Evolutionary conservation across 106 monocot genomes (phyloP).

Genomic region (Acanthochlamys bracteata): DNA sequence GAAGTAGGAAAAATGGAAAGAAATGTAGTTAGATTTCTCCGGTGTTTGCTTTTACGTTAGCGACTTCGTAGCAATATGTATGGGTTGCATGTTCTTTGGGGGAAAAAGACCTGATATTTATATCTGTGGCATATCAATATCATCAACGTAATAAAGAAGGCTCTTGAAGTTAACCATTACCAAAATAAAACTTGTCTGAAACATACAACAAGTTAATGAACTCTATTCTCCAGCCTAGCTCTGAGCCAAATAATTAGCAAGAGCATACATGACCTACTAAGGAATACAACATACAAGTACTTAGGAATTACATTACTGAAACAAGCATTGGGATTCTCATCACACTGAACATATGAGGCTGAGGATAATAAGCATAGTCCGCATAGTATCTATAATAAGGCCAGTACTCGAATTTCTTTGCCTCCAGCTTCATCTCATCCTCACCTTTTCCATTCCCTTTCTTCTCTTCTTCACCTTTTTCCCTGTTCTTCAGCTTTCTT

Average conservation of each 20-base stretch:
- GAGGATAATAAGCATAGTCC: constrained; percentile 30
- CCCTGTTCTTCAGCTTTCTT: constrained; percentile 2
- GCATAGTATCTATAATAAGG: constrained; percentile 12
- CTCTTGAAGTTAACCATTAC: too few species aligned
- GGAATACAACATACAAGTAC: background rate
- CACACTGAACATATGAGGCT: constrained; percentile 58
- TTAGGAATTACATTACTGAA: constrained; percentile 31
- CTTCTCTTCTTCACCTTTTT: constrained; percentile 7
- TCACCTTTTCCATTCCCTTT: constrained; percentile 5
- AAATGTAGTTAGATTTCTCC: too few species aligned
- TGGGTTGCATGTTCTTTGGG: too few species aligned
- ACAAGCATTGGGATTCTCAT: constrained; percentile 82
- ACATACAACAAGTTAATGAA: too few species aligned
- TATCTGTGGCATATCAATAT: too few species aligned
- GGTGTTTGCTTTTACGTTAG: too few species aligned
- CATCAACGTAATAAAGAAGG: too few species aligned
- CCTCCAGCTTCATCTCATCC: constrained; percentile 5
- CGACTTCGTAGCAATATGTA: too few species aligned
- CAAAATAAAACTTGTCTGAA: too few species aligned
- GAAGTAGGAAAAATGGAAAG: too few species aligned
- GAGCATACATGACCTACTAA: background rate
- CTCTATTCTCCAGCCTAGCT: too few species aligned
- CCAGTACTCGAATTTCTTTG: constrained; percentile 37
- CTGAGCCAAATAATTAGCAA: background rate
- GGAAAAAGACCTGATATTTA: too few species aligned